Base-by-base conservation (phyloP, 108 stramenopile genomes). In the Conticribra guillardii region DNA sequence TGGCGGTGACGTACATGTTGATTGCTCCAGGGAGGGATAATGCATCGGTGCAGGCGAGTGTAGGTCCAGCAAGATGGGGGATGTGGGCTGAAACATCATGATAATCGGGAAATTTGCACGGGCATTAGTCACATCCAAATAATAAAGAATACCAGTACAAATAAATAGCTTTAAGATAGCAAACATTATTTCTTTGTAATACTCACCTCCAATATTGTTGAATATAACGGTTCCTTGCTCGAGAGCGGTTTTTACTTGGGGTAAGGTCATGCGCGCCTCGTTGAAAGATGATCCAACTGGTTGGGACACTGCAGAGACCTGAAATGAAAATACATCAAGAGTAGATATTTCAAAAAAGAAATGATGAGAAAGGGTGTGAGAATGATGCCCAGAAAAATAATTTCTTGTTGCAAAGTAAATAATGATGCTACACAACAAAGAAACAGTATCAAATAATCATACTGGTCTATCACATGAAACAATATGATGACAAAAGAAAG, bases 1-100 rank as follows among this genome's bases (percentile, higher is more conserved):
- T n/a, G n/a, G 90, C 81, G 0, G 97, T 97, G 26, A 96, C 82
- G 65, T 97, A 97, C 44, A 96, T 59, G 64, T 97, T 97, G 9
- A 93, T 47, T 57, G 87, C 88, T 50, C 80, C 88, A 26, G 95
- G 96, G 18, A 95, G 76, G 26, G 73, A 69, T 4, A 89, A 75
- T 11, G 94, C 91, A 80, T 96, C 96, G 21, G 85, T 80, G 2
- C 78, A 81, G 7, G 91, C 94, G 58, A 95, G 67, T 48, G 87
- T 79, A 18, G 92, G 79, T 17, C 84, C 91, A 14, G 96, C 92
- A 41, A 96, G 74, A 62, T 73, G 81, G 14, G 90, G 89, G 64
- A 94, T 87, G 46, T 91, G 90, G 8, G 90, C 90, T 52, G n/a
- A n/a, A n/a, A n/a, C n/a, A n/a, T n/a, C n/a, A n/a, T n/a, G n/a